Evolutionary conservation across 768 basidiomycete genomes (phyloP).

Genomic region (Leccinum disarticulatum): DNA sequence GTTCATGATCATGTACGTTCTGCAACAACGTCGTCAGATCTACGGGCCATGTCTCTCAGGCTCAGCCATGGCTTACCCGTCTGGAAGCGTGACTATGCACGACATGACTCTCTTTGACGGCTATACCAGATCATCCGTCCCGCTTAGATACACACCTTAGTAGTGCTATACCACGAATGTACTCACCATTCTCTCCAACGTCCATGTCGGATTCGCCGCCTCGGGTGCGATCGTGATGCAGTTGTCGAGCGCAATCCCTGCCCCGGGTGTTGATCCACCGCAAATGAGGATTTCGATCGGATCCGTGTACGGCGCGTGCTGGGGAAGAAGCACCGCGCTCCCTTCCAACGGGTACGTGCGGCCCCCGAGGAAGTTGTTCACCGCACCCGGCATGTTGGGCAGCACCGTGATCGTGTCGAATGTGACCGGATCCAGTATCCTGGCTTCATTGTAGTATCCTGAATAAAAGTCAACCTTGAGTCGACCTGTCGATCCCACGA

Average conservation of each 20-base stretch:
- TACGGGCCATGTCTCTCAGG: background rate
- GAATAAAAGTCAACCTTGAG: background rate
- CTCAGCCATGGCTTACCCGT: slow-evolving; percentile 19
- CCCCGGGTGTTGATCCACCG: slow-evolving; percentile 68
- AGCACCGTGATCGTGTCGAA: slow-evolving; percentile 59
- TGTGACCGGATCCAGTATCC: slow-evolving; percentile 64
- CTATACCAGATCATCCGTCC: slow-evolving; percentile 31
- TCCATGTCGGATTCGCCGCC: slow-evolving; percentile 59
- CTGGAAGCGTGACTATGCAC: slow-evolving; percentile 67
- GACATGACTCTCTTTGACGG: slow-evolving; percentile 75
- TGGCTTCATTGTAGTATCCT: slow-evolving; percentile 83
- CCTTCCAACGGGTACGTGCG: slow-evolving; percentile 81
- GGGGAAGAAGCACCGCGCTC: slow-evolving; percentile 66
- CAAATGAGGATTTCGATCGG: slow-evolving; percentile 70
- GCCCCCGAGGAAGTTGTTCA: slow-evolving; percentile 69
- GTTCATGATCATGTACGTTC: slow-evolving; percentile 76
- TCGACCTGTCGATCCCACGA: background rate
- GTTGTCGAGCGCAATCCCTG: slow-evolving; percentile 57
- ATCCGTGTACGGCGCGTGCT: slow-evolving; percentile 70
- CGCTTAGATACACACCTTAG: background rate
- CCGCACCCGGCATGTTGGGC: slow-evolving; percentile 75
- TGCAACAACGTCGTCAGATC: slow-evolving; percentile 36
- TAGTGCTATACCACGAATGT: background rate
- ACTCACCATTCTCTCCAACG: slow-evolving; percentile 75
- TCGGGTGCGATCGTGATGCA: slow-evolving; percentile 73